phyloP scores from a whole-genome alignment of 2,329 filamentous ascomycete genomes.

The Colletotrichum echinochloae region DNA sequence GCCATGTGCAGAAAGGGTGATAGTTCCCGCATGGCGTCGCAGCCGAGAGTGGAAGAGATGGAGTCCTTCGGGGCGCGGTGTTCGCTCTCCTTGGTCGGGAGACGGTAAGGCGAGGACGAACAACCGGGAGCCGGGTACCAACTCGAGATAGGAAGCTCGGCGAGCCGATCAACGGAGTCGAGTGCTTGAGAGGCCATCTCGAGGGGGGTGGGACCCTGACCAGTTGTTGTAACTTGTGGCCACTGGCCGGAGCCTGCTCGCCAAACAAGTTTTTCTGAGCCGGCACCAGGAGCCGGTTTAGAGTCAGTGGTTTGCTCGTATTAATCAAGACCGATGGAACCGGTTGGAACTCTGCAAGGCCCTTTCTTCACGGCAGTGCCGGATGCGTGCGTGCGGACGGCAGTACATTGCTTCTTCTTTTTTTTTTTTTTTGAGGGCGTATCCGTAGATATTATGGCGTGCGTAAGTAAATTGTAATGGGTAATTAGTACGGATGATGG shows the following conservation, averaged over 20 bases:
- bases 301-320: slow-evolving; percentile 22
- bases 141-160: slow-evolving; percentile 26
- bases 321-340: slow-evolving; percentile 34
- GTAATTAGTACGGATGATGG: too few relatives aligned
- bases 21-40: slow-evolving; percentile 21
- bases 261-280: neutral
- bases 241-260: slow-evolving; percentile 7
- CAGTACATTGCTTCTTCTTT: slow-evolving; percentile 9
- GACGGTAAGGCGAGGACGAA: slow-evolving; percentile 29
- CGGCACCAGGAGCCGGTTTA: neutral
- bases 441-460: neutral
- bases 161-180: slow-evolving; percentile 28
- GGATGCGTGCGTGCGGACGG: slow-evolving; percentile 11
- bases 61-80: slow-evolving; percentile 14
- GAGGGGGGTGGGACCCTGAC: neutral
- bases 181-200: slow-evolving; percentile 1
- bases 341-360: slow-evolving; percentile 30
- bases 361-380: slow-evolving; percentile 18
- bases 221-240: neutral
- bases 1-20: slow-evolving; percentile 6
- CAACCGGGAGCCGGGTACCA: slow-evolving; percentile 28
- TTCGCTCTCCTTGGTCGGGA: slow-evolving; percentile 7
- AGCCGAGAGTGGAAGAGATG: slow-evolving; percentile 23
- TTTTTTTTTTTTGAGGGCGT: slow-evolving; percentile 13
- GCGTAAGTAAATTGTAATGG: too few relatives aligned